Conservation (phyloP, 2,329 filamentous ascomycete genomes). For the Ophiostoma piceae region DNA sequence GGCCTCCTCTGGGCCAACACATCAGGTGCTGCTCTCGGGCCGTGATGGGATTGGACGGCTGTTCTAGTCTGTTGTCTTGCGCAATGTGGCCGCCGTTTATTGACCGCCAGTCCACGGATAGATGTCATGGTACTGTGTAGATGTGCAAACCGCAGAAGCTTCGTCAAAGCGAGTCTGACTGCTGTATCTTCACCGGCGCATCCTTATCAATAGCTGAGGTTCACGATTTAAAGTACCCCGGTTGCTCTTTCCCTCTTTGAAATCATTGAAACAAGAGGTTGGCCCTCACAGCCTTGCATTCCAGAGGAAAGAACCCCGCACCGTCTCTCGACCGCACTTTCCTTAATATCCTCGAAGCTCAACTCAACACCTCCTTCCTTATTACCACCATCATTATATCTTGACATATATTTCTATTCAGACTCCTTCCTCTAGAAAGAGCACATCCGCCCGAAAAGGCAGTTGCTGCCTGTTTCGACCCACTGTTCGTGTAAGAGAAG, state of each 20-base stretch:
- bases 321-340: neutral
- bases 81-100: slow-evolving; percentile 16
- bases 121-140: too few species aligned
- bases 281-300: neutral
- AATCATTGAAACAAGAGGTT: too few species aligned
- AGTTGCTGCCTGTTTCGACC: slow-evolving; percentile 17
- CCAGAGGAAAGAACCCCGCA: slow-evolving; percentile 19
- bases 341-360: neutral
- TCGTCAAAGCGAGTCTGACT: too few species aligned
- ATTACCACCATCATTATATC: neutral
- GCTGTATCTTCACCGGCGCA: too few species aligned
- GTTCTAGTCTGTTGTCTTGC: neutral
- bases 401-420: neutral
- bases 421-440: neutral
- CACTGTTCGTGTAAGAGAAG: slow-evolving; percentile 14
- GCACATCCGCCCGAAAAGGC: neutral
- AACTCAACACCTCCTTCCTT: neutral
- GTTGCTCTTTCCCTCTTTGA: neutral
- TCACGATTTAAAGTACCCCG: neutral
- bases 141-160: too few species aligned
- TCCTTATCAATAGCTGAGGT: too few species aligned
- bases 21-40: neutral
- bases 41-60: neutral
- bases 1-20: neutral
- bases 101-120: neutral